Evolutionary conservation across 2,329 filamentous ascomycete genomes (phyloP), one percentile per base, ranked within the genome.

Genomic region (Exophiala sp.): DNA sequence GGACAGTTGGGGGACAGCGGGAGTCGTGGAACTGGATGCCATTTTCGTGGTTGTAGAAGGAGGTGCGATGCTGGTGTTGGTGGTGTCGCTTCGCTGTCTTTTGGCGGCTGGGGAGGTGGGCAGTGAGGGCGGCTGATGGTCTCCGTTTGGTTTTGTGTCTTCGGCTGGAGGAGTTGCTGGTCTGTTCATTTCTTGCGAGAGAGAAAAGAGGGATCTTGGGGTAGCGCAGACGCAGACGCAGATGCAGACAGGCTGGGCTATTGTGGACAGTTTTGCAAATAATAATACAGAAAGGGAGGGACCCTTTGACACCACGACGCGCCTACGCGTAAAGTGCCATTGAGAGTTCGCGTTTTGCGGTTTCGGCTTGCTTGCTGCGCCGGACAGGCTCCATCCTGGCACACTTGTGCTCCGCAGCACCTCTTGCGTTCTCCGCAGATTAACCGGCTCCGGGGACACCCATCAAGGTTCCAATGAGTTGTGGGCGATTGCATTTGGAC

Each of bases 41-140:
- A 32, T 32, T 3, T 32, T 32, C 7, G 11, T 32, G 11, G 29
- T 7, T 10, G 29, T 13, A 32, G 29, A n/a, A n/a, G 29, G 11
- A 13, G 29, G n/a, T 10, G 24, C 5, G 24, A 10, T 27, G 24
- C 10, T 27, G 5, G 24, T 6, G 24, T 10, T 10, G 24, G 5
- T 27, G 24, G 24, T 60, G 48, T 72, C 65, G 32, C 81, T 80
- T 75, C 89, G 93, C 63, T 85, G 78, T 65, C 88, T 82, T 74
- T 95, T 95, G 41, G 87, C 29, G 6, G 29, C 29, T 3, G 29
- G 29, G 8, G 29, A 32, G 11, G 29, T 32, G 34, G 83, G 83
- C 19, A 82, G 75, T 45, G 80, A 80, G 40, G 81, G 80, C 22
- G 72, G 67, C 58, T 72, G 66, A 64, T 72, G 74, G 30, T 57